Base-by-base conservation (phyloP, 371 early-diverging fungal genomes). In the Syncephalastrum sp. region DNA sequence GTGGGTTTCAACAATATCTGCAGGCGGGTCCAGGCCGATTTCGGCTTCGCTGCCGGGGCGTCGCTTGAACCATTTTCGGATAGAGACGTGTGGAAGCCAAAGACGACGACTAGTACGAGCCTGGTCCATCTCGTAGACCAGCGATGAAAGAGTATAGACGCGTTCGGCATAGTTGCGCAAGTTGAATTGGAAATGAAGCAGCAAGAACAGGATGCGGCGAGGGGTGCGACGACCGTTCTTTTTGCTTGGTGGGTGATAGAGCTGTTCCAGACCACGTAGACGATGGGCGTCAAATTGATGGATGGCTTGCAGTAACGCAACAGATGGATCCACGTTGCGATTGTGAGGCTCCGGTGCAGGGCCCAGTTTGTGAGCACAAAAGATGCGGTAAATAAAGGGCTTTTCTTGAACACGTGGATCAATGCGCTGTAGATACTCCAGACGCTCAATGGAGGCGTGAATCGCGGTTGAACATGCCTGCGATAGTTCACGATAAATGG, bases 171-270 rank as follows among this genome's bases (percentile, higher is more conserved):
- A 78, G 2, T 59, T 46, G n/a, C 75, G 69, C 17, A 78, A 42
- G 42, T 75, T 70, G 50, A 68, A 78, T 24, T 78, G 78, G 55
- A 75, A 78, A 15, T 67, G 63, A 15, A 75, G 50, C 5, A 78
- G 29, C 24, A 78, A 16, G 29, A 78, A 72, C 19, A 78, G 49
- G n/a, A 72, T 66, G 3, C 78, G 65, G 13, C 69, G 57, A 5
- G 78, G 78, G 0, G 60, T 54, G 13, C 69, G 66, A 13, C 58
- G 43, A 25, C 59, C 54, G 4, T 60, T 62, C 17, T 41, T 43
- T 49, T 49, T 33, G 6, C 25, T 42, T 6, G 19, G 12, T 10
- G 41, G 33, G 46, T 56, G 54, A 41, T 62, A 72, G 0, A 78
- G 57, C 12, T 50, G 57, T 3, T 70, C 56, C 3, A 78, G 61